These are phyloP conservation scores for Brasenia schreberi DNA, from an alignment of 164 flowering plant genomes.

Conservation along the genomic window DNA sequence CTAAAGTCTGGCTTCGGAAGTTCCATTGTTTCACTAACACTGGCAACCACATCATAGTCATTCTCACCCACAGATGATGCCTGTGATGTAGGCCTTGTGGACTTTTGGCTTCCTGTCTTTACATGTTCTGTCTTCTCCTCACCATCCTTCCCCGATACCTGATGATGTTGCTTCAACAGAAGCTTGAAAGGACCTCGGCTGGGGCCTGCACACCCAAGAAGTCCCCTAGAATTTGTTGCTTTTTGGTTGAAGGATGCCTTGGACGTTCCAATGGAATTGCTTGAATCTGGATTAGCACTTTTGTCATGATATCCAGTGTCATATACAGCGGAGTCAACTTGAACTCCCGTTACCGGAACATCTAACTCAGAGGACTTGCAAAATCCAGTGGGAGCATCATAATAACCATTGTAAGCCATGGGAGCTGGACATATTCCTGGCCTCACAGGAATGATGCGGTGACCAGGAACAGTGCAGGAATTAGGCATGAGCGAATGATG, in stretches of 20 bases:
- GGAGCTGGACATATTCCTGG: slow-evolving; percentile 80
- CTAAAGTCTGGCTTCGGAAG: slow-evolving; percentile 11
- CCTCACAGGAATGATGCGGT: slow-evolving; percentile 64
- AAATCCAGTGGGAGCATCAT: slow-evolving; percentile 60
- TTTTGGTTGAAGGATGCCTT: slow-evolving; percentile 19
- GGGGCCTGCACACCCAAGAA: slow-evolving; percentile 30
- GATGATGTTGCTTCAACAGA: slow-evolving; percentile 55
- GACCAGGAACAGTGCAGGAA: slow-evolving; percentile 29
- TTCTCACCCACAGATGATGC: slow-evolving; percentile 19
- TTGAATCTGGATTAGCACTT: slow-evolving; percentile 31
- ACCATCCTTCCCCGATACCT: slow-evolving; percentile 24
- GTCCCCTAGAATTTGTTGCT: slow-evolving; percentile 23
- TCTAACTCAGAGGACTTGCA: slow-evolving; percentile 54
- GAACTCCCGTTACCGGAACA: slow-evolving; percentile 44
- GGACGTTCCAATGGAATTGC: slow-evolving; percentile 31
- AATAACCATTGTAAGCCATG: slow-evolving; percentile 68
- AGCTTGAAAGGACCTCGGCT: slow-evolving; percentile 42
- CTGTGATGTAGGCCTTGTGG: slow-evolving; percentile 16
- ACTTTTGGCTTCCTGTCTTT: slow-evolving; percentile 9
- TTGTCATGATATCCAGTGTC: slow-evolving; percentile 36
- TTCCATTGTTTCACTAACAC: slow-evolving; percentile 22
- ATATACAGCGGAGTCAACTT: slow-evolving; percentile 39
- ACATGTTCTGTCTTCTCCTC: slow-evolving; percentile 15
- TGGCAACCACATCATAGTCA: slow-evolving; percentile 27
- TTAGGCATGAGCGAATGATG: slow-evolving; percentile 63